Evolutionary conservation across 306 rosid genomes (phyloP).

Genomic region (Quercus engelmannii): DNA sequence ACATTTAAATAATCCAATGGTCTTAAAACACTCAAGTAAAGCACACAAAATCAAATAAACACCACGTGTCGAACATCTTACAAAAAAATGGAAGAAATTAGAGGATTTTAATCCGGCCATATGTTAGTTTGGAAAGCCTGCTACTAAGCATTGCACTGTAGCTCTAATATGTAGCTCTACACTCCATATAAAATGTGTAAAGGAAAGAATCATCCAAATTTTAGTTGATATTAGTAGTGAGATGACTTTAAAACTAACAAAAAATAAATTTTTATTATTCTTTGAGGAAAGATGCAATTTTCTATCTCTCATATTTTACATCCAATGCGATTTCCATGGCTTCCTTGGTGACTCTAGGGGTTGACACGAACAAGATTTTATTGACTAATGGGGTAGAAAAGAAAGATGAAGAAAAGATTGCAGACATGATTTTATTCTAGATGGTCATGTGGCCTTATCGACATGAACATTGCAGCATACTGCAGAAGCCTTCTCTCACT

Average conservation of each 20-base stretch:
- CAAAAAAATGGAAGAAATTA: too few relatives aligned
- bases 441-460: conserved; percentile 95
- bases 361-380: conserved; percentile 7
- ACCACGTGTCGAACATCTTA: too few relatives aligned
- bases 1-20: too few relatives aligned
- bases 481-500: conserved; percentile 68
- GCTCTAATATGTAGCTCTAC: too few relatives aligned
- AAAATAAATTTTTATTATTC: neutral
- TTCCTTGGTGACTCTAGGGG: neutral
- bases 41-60: too few relatives aligned
- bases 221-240: neutral
- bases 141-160: too few relatives aligned
- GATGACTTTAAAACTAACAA: too few relatives aligned
- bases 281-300: neutral
- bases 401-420: neutral
- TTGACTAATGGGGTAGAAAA: neutral
- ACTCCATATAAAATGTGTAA: neutral
- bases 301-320: neutral
- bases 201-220: neutral
- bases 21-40: too few relatives aligned
- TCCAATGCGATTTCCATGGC: neutral
- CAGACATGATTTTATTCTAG: conserved; percentile 44
- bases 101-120: too few relatives aligned
- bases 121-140: too few relatives aligned
- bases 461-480: conserved; percentile 98